These are phyloP conservation scores for Gorgonomyces haynaldii DNA, from an alignment of 192 early-diverging fungal genomes.

Conservation along the genomic window DNA sequence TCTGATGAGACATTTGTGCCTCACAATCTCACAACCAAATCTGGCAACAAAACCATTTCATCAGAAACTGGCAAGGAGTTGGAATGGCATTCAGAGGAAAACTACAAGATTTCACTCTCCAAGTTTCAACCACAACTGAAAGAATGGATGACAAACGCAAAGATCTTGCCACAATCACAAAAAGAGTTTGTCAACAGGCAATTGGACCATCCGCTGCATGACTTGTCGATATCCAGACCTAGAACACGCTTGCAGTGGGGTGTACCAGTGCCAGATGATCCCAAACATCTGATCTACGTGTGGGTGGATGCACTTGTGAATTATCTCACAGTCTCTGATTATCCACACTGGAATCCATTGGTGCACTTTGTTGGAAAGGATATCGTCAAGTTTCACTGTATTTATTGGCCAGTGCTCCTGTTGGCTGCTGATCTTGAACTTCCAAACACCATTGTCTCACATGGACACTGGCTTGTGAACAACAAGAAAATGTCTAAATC, in stretches of 20 bases:
- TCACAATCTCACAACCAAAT: slow-evolving; percentile 1
- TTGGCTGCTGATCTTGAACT: slow-evolving; percentile 73
- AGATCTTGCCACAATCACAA: slow-evolving; percentile 1
- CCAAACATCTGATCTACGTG: slow-evolving; percentile 85
- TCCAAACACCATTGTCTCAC: slow-evolving; percentile 73
- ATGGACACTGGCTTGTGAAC: slow-evolving; percentile 88
- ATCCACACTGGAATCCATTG: slow-evolving; percentile 64
- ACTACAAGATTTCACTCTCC: slow-evolving; percentile 83
- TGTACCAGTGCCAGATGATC: slow-evolving; percentile 78
- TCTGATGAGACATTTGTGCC: slow-evolving; percentile 80
- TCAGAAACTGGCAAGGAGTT: slow-evolving; percentile 75
- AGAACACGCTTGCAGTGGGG: slow-evolving; percentile 74
- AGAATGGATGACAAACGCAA: slow-evolving; percentile 47
- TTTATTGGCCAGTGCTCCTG: slow-evolving; percentile 95
- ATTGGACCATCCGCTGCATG: slow-evolving; percentile 34
- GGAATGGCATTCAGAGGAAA: slow-evolving; percentile 84
- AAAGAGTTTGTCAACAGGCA: slow-evolving; percentile 1
- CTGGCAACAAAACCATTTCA: slow-evolving; percentile 17
- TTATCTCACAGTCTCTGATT: slow-evolving; percentile 80
- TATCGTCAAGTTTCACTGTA: slow-evolving; percentile 91
- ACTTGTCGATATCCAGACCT: slow-evolving; percentile 81
- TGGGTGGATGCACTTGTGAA: slow-evolving; percentile 95
- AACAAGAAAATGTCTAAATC: slow-evolving; percentile 94
- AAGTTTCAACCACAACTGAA: slow-evolving; percentile 47
- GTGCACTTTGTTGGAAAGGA: slow-evolving; percentile 92